Base-by-base conservation (phyloP, 345 rosid species). In the Eucalyptus curtisii region DNA sequence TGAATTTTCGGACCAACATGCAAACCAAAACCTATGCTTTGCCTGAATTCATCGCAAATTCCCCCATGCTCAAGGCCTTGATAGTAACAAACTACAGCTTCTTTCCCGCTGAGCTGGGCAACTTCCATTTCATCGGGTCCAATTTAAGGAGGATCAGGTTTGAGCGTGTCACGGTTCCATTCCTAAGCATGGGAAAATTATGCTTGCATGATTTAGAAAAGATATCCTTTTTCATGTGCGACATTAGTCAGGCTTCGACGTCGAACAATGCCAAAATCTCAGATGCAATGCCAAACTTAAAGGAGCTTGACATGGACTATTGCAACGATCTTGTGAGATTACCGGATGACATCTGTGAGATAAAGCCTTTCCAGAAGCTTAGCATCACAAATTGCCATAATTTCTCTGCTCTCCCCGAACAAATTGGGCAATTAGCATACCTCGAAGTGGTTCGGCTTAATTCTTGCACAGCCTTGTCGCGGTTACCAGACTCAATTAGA, bases 141-240 rank as follows among this genome's bases (percentile, higher is more conserved):
- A 90, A 90, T 88, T 91, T 96, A 71, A 94, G 90, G 90, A 94
- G 97, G 88, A 92, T 95, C 31, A 93, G 97, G 90, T 19, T 95
- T 59, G 97, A 95, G 80, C 91, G 90, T 24, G 85, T 90, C 47
- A 89, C 87, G 6, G 22, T 95, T 37, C 90, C 94, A 7, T 48
- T 86, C 49, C 40, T 90, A 8, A 57, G 49, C 68, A 27, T 86
- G 86, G 50, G 49, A 52, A 53, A 7, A 5, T 85, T 66, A 66
- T 24, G 52, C 88, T 49, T 93, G 42, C 57, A 25, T 48, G 92
- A 86, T 87, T 92, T 97, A 17, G 87, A 82, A 40, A 96, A 92
- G 88, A 19, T 95, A 64, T 92, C 95, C n/a, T 79, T 96, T 86
- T 71, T 93, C 55, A 90, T 93, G 93, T 95, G 96, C 64, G 86